These are phyloP conservation scores for Nitzschia sp. DNA, from an alignment of 108 stramenopile species.

Conservation along the genomic window DNA sequence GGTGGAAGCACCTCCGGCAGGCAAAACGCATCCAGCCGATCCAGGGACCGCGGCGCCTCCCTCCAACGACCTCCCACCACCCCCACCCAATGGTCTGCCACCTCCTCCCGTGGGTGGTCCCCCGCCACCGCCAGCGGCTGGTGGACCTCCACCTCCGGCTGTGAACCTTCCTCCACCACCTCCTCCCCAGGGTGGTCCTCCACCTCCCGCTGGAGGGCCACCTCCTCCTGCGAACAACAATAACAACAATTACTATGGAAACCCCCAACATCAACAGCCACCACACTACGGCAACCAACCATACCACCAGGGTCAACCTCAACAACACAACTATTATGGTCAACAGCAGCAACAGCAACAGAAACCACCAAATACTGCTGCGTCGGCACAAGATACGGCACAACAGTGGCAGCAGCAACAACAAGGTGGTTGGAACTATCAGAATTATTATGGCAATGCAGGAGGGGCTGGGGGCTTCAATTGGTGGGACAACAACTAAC, in stretches of 20 bases:
- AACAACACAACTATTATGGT: constrained; percentile 19
- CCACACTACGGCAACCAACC: constrained; percentile 21
- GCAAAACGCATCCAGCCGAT: constrained; percentile 10
- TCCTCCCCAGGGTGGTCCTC: constrained; percentile 38
- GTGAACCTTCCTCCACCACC: constrained; percentile 28
- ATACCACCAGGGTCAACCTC: constrained; percentile 3
- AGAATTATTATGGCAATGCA: constrained; percentile 63
- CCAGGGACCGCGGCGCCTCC: constrained; percentile 17
- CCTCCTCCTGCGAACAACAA: constrained; percentile 22
- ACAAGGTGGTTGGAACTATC: constrained; percentile 61
- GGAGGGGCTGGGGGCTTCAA: constrained; percentile 70
- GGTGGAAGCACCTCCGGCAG: constrained; percentile 26
- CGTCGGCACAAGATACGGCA: constrained; percentile 19
- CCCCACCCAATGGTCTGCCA: constrained; percentile 20
- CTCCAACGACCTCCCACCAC: not conserved
- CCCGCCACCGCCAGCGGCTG: not conserved
- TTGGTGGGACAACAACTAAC: constrained; percentile 72
- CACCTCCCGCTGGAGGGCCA: constrained; percentile 28
- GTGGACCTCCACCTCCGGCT: constrained; percentile 33
- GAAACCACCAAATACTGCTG: constrained; percentile 31
- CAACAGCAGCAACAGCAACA: constrained; percentile 32
- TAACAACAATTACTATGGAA: constrained; percentile 31
- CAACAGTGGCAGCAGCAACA: constrained; percentile 51
- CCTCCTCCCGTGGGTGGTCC: constrained; percentile 27
- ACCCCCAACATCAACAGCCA: constrained; percentile 18